Percentiles rank a stretch among this genome's conserved stretches.
Conservation (phyloP, 2,329 filamentous ascomycete genomes). For the Sclerotinia sclerotiorum region DNA sequence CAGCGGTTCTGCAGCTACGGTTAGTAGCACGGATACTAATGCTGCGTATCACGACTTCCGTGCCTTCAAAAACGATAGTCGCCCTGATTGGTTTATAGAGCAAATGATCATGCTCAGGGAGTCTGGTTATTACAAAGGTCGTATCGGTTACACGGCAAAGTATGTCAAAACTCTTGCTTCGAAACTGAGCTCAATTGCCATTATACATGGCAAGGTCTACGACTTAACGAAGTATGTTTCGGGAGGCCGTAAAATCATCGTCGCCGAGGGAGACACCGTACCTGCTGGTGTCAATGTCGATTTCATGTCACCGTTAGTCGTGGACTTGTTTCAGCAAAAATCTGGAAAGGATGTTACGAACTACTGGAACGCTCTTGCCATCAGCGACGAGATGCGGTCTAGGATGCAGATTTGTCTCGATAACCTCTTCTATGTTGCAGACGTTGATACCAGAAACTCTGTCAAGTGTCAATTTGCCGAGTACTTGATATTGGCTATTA, state of each 20-base stretch:
- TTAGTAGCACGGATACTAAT: conserved; percentile 69
- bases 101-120: conserved; percentile 73
- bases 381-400: conserved; percentile 56
- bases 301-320: conserved; percentile 78
- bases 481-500: conserved; percentile 86
- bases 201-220: conserved; percentile 78
- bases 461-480: conserved; percentile 80
- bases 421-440: conserved; percentile 91
- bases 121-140: conserved; percentile 79
- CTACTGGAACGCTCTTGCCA: conserved; percentile 70
- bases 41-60: conserved; percentile 91
- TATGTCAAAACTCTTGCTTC: conserved; percentile 71
- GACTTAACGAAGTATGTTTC: conserved; percentile 82
- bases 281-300: conserved; percentile 57
- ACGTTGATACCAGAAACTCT: conserved; percentile 88
- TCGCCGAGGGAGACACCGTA: conserved; percentile 52
- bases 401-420: conserved; percentile 83
- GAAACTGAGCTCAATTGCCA: conserved; percentile 68
- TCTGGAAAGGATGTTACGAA: conserved; percentile 80
- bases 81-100: conserved; percentile 90
- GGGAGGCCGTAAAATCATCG: conserved; percentile 68
- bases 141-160: conserved; percentile 75
- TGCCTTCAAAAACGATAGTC: conserved; percentile 74
- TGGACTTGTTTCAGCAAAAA: conserved; percentile 72
- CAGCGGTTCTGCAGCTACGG: conserved; percentile 62